phyloP scores from a whole-genome alignment of 2,329 filamentous ascomycete species.

The Phialophora expanda region DNA sequence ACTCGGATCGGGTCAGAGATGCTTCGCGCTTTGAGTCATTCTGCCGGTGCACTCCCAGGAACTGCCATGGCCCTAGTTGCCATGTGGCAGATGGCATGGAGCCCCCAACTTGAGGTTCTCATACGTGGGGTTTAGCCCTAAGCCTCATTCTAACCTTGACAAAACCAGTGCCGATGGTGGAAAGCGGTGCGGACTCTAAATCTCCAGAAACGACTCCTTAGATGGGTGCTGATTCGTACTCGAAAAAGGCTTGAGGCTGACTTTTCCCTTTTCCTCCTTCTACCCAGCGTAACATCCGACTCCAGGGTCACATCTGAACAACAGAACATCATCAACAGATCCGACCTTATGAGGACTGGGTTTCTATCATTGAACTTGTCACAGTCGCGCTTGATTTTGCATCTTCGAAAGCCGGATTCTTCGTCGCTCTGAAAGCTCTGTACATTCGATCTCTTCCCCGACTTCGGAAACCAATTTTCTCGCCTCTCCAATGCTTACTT shows the following conservation, averaged over 20 bases:
- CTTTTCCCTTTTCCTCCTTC: slow-evolving; percentile 19
- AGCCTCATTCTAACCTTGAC: slow-evolving; percentile 12
- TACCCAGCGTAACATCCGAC: slow-evolving; percentile 35
- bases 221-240: slow-evolving; percentile 19
- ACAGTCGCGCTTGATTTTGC: not conserved
- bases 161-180: not conserved
- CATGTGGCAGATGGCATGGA: slow-evolving; percentile 7
- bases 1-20: not conserved
- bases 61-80: not conserved
- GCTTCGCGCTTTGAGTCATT: not conserved
- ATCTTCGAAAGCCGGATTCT: not conserved
- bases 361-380: not conserved
- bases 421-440: not conserved
- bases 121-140: slow-evolving; percentile 11
- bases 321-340: slow-evolving; percentile 22
- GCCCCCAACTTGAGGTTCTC: slow-evolving; percentile 2
- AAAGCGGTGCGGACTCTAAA: not conserved
- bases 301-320: slow-evolving; percentile 35
- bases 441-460: not conserved
- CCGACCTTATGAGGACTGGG: slow-evolving; percentile 14
- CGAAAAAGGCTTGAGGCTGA: slow-evolving; percentile 25
- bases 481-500: slow-evolving; percentile 28
- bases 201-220: slow-evolving; percentile 10
- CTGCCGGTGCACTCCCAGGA: not conserved
- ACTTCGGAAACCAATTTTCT: not conserved